These are phyloP conservation scores for Colletotrichum plurivorum DNA, from an alignment of 2,329 filamentous ascomycete species.

Conservation along the genomic window DNA sequence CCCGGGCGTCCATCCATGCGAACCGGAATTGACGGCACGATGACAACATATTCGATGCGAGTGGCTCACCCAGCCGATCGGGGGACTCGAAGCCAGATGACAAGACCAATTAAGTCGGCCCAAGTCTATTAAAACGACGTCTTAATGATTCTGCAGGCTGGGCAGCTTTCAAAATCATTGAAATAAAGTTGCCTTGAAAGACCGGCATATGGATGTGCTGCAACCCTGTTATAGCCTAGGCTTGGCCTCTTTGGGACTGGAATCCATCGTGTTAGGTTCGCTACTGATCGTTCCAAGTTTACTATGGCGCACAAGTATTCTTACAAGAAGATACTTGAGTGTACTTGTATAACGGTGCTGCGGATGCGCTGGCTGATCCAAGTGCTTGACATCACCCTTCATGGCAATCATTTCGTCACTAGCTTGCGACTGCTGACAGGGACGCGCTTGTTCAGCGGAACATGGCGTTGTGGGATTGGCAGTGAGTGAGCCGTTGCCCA, in stretches of 20 bases:
- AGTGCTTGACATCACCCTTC: not conserved
- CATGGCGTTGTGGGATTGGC: constrained; percentile 18
- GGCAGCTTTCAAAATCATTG: not conserved
- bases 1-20: too few relatives aligned
- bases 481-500: not conserved
- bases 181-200: constrained; percentile 22
- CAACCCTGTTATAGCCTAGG: not conserved
- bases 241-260: constrained; percentile 20
- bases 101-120: too few relatives aligned
- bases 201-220: constrained; percentile 15
- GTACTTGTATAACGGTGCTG: not conserved
- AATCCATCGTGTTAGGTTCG: not conserved
- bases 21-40: too few relatives aligned
- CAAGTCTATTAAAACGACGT: too few relatives aligned
- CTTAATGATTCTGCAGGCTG: too few relatives aligned
- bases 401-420: constrained; percentile 23
- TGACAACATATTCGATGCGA: too few relatives aligned
- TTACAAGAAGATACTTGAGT: not conserved
- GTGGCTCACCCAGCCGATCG: too few relatives aligned
- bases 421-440: not conserved
- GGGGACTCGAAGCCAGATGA: too few relatives aligned
- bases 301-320: not conserved
- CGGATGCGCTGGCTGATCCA: not conserved
- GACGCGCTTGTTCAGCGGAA: not conserved
- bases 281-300: not conserved